Percentiles rank a stretch among this genome's conserved stretches.
phyloP scores from a whole-genome alignment of 495 filamentous ascomycete genomes.

The Podospora pseudoanserina region DNA sequence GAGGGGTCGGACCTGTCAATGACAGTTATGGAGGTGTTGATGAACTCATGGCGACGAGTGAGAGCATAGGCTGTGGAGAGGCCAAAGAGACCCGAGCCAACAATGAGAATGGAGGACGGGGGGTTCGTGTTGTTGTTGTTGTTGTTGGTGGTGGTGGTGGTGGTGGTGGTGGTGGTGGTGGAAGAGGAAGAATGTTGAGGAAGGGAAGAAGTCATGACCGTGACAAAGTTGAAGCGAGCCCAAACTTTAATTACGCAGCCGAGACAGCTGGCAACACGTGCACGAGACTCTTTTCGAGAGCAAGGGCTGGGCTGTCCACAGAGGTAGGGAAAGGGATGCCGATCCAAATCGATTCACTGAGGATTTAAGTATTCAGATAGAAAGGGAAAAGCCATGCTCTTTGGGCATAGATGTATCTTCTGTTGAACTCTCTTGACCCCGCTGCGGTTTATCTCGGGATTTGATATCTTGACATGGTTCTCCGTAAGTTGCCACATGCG shows the following conservation, averaged over 20 bases:
- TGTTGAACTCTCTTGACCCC: background rate
- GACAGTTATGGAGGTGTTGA: constrained; percentile 57
- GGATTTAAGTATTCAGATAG: background rate
- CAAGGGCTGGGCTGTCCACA: background rate
- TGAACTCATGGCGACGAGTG: constrained; percentile 51
- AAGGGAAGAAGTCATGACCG: constrained; percentile 5
- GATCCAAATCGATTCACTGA: background rate
- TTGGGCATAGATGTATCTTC: background rate
- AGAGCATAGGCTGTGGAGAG: constrained; percentile 66
- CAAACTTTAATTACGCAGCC: background rate
- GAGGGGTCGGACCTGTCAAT: constrained; percentile 58
- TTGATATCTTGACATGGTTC: background rate
- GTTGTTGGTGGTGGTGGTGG: constrained; percentile 11
- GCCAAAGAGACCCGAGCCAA: constrained; percentile 77
- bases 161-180: constrained; percentile 9
- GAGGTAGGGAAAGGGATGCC: background rate
- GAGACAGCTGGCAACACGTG: background rate
- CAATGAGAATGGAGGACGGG: constrained; percentile 61
- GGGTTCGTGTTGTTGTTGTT: constrained; percentile 18
- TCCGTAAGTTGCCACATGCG: background rate
- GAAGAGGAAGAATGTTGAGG: constrained; percentile 17
- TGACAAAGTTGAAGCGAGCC: background rate
- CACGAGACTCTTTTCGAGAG: background rate
- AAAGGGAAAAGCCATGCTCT: background rate
- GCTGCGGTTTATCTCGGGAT: background rate